Evolutionary conservation across 2,329 filamentous ascomycete species (phyloP).

Genomic region (Alternaria arbusti): DNA sequence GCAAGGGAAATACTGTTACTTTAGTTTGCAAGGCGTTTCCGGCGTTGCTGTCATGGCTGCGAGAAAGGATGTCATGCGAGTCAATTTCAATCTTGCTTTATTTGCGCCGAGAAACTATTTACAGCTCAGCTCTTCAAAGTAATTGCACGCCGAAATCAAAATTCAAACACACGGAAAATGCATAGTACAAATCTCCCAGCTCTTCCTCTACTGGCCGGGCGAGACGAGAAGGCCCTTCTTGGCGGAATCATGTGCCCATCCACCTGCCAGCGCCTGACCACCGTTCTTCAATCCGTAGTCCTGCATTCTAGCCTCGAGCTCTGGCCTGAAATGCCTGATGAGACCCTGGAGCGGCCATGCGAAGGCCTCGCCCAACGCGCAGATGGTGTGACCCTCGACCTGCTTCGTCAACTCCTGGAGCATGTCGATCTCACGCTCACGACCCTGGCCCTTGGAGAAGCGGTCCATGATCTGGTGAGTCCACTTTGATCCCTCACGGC

Average conservation of each 20-base stretch:
- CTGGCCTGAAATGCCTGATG: slow-evolving; percentile 96
- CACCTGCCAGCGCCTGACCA: slow-evolving; percentile 79
- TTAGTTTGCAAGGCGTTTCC: slow-evolving; percentile 1
- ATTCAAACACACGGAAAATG: slow-evolving; percentile 16
- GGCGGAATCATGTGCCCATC: slow-evolving; percentile 78
- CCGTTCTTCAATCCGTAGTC: slow-evolving; percentile 76
- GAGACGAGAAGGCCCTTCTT: slow-evolving; percentile 84
- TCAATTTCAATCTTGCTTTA: slow-evolving; percentile 26
- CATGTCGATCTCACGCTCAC: slow-evolving; percentile 97
- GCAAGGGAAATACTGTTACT: neutral
- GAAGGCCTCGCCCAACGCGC: slow-evolving; percentile 95
- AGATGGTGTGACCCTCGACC: slow-evolving; percentile 98
- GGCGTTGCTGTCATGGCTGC: slow-evolving; percentile 3
- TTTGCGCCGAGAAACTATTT: slow-evolving; percentile 44
- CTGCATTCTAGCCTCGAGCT: slow-evolving; percentile 89
- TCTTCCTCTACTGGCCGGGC: slow-evolving; percentile 74
- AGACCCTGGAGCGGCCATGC: slow-evolving; percentile 98
- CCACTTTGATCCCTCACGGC: slow-evolving; percentile 98
- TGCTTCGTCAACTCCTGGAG: slow-evolving; percentile 99
- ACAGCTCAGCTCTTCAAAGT: slow-evolving; percentile 37
- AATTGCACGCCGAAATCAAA: slow-evolving; percentile 11
- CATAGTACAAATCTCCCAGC: slow-evolving; percentile 34
- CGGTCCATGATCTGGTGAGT: slow-evolving; percentile 98
- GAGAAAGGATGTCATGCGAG: neutral
- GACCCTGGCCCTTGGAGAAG: slow-evolving; percentile 89